phyloP scores from a whole-genome alignment of 2,329 filamentous ascomycete species.

The Aspergillus sp. region DNA sequence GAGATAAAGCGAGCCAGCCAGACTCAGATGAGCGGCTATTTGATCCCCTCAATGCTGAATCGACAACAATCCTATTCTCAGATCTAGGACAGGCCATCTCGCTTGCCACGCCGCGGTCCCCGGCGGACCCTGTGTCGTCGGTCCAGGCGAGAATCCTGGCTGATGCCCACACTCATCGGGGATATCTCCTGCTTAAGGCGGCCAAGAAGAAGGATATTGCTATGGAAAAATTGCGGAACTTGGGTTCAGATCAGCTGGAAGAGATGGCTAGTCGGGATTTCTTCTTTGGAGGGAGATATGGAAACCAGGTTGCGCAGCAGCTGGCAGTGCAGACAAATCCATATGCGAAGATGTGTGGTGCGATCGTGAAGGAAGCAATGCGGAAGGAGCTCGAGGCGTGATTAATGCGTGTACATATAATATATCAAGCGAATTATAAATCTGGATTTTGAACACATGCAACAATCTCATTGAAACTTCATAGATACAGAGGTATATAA shows the following conservation, averaged over 20 bases:
- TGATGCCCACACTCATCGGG: constrained; percentile 56
- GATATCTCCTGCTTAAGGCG: constrained; percentile 43
- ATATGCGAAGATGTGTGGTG: constrained; percentile 62
- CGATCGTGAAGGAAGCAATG: constrained; percentile 61
- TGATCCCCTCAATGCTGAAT: constrained; percentile 14
- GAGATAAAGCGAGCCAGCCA: neutral
- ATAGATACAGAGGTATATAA: constrained; percentile 1
- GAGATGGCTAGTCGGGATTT: constrained; percentile 58
- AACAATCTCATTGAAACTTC: neutral
- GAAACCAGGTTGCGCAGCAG: constrained; percentile 56
- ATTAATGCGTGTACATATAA: neutral
- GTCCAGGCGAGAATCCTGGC: constrained; percentile 52
- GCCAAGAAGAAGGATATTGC: constrained; percentile 25
- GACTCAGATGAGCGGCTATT: constrained; percentile 21
- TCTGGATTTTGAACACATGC: neutral
- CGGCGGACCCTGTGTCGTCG: constrained; percentile 43
- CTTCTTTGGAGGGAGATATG: constrained; percentile 53
- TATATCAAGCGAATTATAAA: neutral
- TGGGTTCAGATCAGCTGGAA: constrained; percentile 46
- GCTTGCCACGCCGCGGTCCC: constrained; percentile 41
- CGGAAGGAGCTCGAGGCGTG: constrained; percentile 50
- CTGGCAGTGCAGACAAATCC: constrained; percentile 62
- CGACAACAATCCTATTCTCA: constrained; percentile 29
- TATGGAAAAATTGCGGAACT: constrained; percentile 26
- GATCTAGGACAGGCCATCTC: constrained; percentile 47